A percentile compares a stretch with the other conserved stretches of the same genome.
Evolutionary conservation across 2,329 filamentous ascomycete genomes (phyloP).

Genomic region (Epichloe elymi): DNA sequence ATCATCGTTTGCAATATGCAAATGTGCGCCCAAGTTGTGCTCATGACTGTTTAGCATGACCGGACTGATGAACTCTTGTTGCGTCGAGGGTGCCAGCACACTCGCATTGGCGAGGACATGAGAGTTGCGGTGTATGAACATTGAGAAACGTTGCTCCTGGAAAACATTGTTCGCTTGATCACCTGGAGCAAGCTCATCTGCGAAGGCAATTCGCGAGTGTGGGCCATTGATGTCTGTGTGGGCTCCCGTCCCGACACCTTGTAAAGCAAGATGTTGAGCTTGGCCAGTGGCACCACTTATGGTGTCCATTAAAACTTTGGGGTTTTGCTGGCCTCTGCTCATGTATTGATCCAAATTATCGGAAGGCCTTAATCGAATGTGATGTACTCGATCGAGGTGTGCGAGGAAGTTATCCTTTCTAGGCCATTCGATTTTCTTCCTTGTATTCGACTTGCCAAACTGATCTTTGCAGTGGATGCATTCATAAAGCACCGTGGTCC

Average conservation of each 20-base stretch:
- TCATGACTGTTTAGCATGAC: neutral
- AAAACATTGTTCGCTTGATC: neutral
- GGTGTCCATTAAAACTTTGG: conserved; percentile 4
- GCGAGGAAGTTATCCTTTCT: conserved; percentile 77
- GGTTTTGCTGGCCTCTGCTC: conserved; percentile 3
- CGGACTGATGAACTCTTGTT: neutral
- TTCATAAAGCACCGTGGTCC: conserved; percentile 7
- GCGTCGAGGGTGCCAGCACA: neutral
- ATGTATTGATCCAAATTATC: conserved; percentile 26
- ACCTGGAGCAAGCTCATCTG: neutral
- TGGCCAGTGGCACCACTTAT: neutral
- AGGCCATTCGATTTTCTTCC: conserved; percentile 54
- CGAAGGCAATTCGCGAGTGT: neutral
- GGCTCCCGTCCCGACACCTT: conserved; percentile 5
- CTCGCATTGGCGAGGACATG: neutral
- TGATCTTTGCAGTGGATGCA: conserved; percentile 4
- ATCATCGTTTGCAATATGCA: neutral
- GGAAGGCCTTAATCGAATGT: conserved; percentile 20
- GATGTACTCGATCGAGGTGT: conserved; percentile 61
- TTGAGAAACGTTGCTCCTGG: neutral
- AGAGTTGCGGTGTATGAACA: neutral
- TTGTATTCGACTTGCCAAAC: conserved; percentile 12
- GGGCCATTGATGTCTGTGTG: neutral
- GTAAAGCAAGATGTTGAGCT: conserved; percentile 3
- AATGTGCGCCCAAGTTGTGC: neutral